Evolutionary conservation across 208 protist genomes (phyloP), one percentile per base, ranked within the genome.

Genomic region (Leishmania amazonensis): DNA sequence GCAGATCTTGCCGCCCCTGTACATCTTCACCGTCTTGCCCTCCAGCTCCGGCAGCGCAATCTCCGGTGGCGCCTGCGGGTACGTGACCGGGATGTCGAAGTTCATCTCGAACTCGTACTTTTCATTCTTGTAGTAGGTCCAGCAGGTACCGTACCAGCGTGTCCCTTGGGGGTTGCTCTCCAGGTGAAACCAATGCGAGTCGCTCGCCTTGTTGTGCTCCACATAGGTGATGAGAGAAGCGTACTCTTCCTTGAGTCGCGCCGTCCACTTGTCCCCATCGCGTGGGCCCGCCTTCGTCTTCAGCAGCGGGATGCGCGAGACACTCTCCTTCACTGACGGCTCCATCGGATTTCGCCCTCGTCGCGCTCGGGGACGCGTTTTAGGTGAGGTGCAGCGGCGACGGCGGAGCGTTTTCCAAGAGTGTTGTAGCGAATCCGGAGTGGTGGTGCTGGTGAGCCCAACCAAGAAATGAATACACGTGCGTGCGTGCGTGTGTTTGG

Each of bases 1-100:
- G 89, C 99, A 99, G 76, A 99, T 99, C 82, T 99, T 99, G 51
- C 99, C 99, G 19, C 98, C 99, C 53, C 98, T 91, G 88, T 99
- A 99, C 99, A 99, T 99, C 89, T 99, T 99, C 64, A 98, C 96
- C 11, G 99, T 99, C 88, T 99, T 99, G 28, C 97, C 97, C 38
- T 99, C 99, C 57, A 99, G 86, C 88, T 99, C 98, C 31, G 98
- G 98, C 54, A 99, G 88, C 19, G 90, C 94, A 31, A 99, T 90
- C 81, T 99, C 99, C n/a, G 98, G 97, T 11, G 98, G 85, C 17
- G 96, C 98, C 67, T 91, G 91, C 47, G 99, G 99, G 83, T 99
- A 99, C 45, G 98, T 98, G 8, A 99, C 98, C 24, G 99, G 98
- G 58, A 99, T 96, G 70, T 99, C 98, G 89, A 99, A 99, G 88